These are phyloP conservation scores for Chaetomium globosum DNA, from an alignment of 2,329 filamentous ascomycete genomes.

Conservation along the genomic window DNA sequence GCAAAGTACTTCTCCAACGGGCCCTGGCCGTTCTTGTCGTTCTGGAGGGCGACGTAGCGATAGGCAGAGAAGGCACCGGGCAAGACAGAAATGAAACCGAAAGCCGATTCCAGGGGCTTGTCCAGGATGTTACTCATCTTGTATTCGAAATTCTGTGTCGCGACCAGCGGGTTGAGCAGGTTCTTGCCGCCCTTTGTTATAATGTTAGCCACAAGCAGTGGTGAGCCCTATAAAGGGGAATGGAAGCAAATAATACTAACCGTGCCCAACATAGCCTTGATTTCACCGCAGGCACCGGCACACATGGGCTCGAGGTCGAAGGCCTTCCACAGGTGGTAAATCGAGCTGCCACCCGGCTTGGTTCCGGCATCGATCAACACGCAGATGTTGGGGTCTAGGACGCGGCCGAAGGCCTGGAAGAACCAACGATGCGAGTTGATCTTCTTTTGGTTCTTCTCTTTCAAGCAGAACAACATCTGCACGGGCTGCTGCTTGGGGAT, in stretches of 20 bases:
- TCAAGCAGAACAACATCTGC: slow-evolving; percentile 95
- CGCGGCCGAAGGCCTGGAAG: slow-evolving; percentile 92
- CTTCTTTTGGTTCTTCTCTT: slow-evolving; percentile 99
- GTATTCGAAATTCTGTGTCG: slow-evolving; percentile 98
- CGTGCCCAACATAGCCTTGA: slow-evolving; percentile 92
- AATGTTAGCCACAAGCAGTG: too few species aligned
- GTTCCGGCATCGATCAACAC: slow-evolving; percentile 96
- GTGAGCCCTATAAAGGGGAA: too few species aligned
- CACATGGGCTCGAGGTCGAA: slow-evolving; percentile 98
- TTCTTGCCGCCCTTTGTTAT: slow-evolving; percentile 68
- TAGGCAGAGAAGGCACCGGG: slow-evolving; percentile 99
- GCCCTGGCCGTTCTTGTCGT: slow-evolving; percentile 91
- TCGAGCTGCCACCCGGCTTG: slow-evolving; percentile 87
- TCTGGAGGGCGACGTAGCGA: slow-evolving; percentile 89
- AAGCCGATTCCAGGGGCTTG: slow-evolving; percentile 94
- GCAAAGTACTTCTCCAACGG: slow-evolving; percentile 96
- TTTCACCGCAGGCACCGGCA: slow-evolving; percentile 95
- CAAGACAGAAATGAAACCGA: slow-evolving; percentile 95
- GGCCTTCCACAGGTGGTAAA: slow-evolving; percentile 98
- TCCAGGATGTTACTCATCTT: slow-evolving; percentile 99
- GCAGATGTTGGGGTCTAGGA: slow-evolving; percentile 94
- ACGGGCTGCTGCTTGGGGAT: slow-evolving; percentile 87
- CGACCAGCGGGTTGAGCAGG: slow-evolving; percentile 88
- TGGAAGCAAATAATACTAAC: background rate
- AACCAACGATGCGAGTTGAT: slow-evolving; percentile 99